phyloP scores from a whole-genome alignment of 345 rosid species.

The Hibiscus trionum region DNA sequence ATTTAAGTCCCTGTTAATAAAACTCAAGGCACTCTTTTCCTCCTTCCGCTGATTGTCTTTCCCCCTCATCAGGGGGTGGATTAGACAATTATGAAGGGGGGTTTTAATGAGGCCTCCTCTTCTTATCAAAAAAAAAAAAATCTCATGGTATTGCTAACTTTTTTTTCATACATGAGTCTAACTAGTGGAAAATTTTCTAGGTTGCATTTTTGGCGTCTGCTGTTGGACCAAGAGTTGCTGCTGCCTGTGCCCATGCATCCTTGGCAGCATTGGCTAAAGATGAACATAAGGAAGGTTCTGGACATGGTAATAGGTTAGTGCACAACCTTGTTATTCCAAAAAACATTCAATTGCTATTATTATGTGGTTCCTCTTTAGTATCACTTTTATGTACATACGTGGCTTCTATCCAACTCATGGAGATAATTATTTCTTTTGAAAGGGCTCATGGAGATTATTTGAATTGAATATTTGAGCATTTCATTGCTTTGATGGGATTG shows the following conservation, averaged over 20 bases:
- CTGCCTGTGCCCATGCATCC: conserved; percentile 97
- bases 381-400: background rate
- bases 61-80: no score
- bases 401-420: background rate
- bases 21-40: no score
- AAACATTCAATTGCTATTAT: background rate
- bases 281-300: conserved; percentile 26
- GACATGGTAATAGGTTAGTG: conserved; percentile 49
- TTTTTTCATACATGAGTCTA: conserved; percentile 2
- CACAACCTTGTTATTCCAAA: background rate
- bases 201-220: conserved; percentile 96
- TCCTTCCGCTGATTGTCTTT: no score
- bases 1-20: no score
- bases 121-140: no score
- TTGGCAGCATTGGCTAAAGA: conserved; percentile 68
- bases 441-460: background rate
- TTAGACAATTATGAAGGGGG: no score
- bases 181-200: conserved; percentile 30
- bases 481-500: background rate
- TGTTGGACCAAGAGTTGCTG: conserved; percentile 97
- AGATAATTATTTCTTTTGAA: background rate
- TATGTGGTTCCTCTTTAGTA: background rate
- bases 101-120: no score
- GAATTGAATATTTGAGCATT: background rate
- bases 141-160: background rate